A percentile compares a stretch with the other conserved stretches of the same genome.
These are phyloP conservation scores for Stemphylium lycopersici DNA, from an alignment of 2,329 filamentous ascomycete species.

Conservation along the genomic window DNA sequence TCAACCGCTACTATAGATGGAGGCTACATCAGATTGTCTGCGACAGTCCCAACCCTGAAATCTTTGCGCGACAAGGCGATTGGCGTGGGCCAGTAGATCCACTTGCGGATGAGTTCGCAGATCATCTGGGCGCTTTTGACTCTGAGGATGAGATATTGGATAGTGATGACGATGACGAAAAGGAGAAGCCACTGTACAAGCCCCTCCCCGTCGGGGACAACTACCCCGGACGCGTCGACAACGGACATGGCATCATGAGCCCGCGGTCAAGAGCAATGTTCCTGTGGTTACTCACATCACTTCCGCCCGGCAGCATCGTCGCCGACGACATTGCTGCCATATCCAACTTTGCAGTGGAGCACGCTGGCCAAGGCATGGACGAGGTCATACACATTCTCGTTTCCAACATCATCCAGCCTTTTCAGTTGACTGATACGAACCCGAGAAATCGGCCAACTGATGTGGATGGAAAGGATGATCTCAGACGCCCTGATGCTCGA, in stretches of 20 bases:
- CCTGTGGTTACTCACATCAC: constrained; percentile 78
- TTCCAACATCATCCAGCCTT: constrained; percentile 78
- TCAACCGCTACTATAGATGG: constrained; percentile 93
- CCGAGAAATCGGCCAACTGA: constrained; percentile 51
- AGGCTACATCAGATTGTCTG: constrained; percentile 87
- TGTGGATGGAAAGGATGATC: constrained; percentile 29
- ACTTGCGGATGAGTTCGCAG: constrained; percentile 82
- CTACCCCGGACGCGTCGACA: constrained; percentile 35
- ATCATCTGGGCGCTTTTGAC: constrained; percentile 77
- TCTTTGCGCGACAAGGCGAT: constrained; percentile 44
- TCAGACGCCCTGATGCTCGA: constrained; percentile 26
- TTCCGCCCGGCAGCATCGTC: constrained; percentile 77
- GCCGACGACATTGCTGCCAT: constrained; percentile 85
- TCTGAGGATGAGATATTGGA: constrained; percentile 47
- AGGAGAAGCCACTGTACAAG: constrained; percentile 30
- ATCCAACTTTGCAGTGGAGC: constrained; percentile 85
- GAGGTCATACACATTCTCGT: constrained; percentile 92
- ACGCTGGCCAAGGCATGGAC: constrained; percentile 82
- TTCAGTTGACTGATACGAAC: constrained; percentile 75
- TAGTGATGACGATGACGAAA: constrained; percentile 75
- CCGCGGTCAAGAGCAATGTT: constrained; percentile 66
- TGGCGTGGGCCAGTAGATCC: constrained; percentile 78
- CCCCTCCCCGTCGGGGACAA: constrained; percentile 36
- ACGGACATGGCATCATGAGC: constrained; percentile 37
- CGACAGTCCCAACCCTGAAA: constrained; percentile 42